Evolutionary conservation across 768 basidiomycete genomes (phyloP).

Genomic region (Suillus lakei): DNA sequence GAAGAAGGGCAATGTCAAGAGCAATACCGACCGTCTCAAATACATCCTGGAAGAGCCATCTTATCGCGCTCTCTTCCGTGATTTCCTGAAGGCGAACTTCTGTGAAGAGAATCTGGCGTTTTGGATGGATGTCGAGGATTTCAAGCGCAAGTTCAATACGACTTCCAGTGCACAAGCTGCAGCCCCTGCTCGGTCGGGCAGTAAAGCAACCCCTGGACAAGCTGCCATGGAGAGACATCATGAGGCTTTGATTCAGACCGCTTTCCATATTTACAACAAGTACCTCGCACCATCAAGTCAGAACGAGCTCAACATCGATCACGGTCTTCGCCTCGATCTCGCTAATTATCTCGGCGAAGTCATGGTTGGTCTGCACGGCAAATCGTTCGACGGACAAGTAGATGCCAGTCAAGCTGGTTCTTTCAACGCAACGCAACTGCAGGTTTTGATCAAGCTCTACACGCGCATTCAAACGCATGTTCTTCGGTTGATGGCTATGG

Average conservation of each 20-base stretch:
- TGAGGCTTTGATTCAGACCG: conserved; percentile 91
- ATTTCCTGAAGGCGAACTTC: conserved; percentile 92
- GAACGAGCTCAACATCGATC: conserved; percentile 98
- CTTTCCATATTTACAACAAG: conserved; percentile 91
- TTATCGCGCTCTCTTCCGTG: conserved; percentile 88
- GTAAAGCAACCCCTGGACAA: conserved; percentile 68
- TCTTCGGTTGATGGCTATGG: conserved; percentile 97
- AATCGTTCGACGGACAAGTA: conserved; percentile 77
- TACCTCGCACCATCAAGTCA: conserved; percentile 96
- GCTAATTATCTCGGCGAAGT: conserved; percentile 93
- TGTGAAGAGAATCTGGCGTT: conserved; percentile 98
- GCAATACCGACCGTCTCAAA: conserved; percentile 87
- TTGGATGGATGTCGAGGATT: conserved; percentile 97
- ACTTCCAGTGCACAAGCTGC: conserved; percentile 88
- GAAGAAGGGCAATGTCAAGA: conserved; percentile 73
- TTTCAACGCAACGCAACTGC: conserved; percentile 95
- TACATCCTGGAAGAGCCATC: conserved; percentile 94
- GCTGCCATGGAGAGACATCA: conserved; percentile 97
- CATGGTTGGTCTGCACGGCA: conserved; percentile 76
- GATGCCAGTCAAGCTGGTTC: conserved; percentile 81
- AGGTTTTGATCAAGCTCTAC: conserved; percentile 91
- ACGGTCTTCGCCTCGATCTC: conserved; percentile 92
- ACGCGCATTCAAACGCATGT: conserved; percentile 97
- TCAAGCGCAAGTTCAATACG: conserved; percentile 94
- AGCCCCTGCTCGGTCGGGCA: conserved; percentile 39